phyloP scores from a whole-genome alignment of 352 stramenopile species.

The Elongisporangium prolatum region DNA sequence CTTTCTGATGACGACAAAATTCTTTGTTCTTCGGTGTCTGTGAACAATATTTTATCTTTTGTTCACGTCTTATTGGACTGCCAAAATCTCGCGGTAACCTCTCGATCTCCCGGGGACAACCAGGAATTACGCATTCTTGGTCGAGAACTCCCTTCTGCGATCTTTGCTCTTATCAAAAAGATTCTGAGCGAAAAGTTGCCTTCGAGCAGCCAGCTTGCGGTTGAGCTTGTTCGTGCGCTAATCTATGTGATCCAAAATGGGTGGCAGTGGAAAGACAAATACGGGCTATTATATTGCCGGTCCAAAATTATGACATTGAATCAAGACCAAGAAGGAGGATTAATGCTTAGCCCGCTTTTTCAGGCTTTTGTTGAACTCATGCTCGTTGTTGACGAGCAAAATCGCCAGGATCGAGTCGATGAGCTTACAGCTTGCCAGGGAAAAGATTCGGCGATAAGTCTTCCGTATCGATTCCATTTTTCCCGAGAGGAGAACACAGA shows the following conservation, averaged over 20 bases:
- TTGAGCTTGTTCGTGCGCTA: conserved; percentile 59
- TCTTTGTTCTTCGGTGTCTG: conserved; percentile 55
- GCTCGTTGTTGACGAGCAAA: conserved; percentile 76
- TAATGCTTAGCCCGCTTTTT: conserved; percentile 71
- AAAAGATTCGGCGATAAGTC: conserved; percentile 46
- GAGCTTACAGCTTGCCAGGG: conserved; percentile 52
- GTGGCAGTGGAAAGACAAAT: conserved; percentile 64
- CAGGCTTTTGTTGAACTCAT: conserved; percentile 83
- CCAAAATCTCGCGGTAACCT: conserved; percentile 14
- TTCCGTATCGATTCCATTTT: conserved; percentile 80
- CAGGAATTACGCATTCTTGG: conserved; percentile 22
- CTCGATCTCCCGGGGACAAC: conserved; percentile 5
- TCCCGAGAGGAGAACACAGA: conserved; percentile 52
- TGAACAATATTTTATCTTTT: conserved; percentile 60
- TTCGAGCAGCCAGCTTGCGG: conserved; percentile 40
- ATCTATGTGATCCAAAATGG: conserved; percentile 63
- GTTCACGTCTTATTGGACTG: conserved; percentile 54
- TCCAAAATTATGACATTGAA: conserved; percentile 83
- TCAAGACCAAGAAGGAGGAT: conserved; percentile 73
- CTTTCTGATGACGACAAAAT: conserved; percentile 75
- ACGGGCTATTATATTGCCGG: conserved; percentile 72
- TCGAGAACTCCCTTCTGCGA: conserved; percentile 47
- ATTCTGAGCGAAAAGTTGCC: conserved; percentile 59
- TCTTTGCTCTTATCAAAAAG: conserved; percentile 76
- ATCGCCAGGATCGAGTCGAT: conserved; percentile 35